Evolutionary conservation across 495 filamentous ascomycete species (phyloP).

Genomic region (Neurospora africana): DNA sequence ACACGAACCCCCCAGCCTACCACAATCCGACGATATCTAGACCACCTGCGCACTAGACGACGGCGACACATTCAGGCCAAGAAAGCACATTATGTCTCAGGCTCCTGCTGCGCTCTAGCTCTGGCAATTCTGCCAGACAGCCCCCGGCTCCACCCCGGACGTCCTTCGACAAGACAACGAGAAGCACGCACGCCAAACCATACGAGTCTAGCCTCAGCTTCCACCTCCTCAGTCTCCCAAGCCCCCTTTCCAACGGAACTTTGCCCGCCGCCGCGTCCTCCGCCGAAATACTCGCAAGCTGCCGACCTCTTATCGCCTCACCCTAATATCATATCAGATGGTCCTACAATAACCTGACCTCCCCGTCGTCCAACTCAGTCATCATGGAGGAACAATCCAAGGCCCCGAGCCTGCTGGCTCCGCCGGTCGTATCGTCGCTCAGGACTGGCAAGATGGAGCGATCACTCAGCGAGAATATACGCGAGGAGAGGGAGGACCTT

Average conservation of each 20-base stretch:
- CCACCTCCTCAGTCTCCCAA: neutral
- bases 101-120: slow-evolving; percentile 35
- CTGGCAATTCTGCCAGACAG: slow-evolving; percentile 37
- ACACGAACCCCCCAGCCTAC: neutral
- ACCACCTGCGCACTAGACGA: neutral
- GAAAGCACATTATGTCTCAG: slow-evolving; percentile 38
- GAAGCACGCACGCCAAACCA: neutral
- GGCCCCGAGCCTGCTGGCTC: slow-evolving; percentile 29
- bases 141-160: neutral
- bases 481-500: slow-evolving; percentile 76
- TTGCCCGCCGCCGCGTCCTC: neutral
- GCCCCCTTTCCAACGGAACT: neutral
- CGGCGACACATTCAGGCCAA: neutral
- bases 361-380: slow-evolving; percentile 8
- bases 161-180: neutral
- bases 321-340: neutral
- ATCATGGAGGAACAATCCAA: slow-evolving; percentile 35
- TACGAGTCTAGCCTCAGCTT: neutral
- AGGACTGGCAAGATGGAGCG: slow-evolving; percentile 42
- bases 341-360: neutral
- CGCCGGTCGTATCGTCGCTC: slow-evolving; percentile 38
- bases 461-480: slow-evolving; percentile 44
- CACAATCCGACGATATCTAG: neutral
- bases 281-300: neutral
- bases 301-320: neutral